Percentiles rank a stretch among this genome's conserved stretches.
phyloP scores from a whole-genome alignment of 495 filamentous ascomycete species.

The Neurospora sp. region DNA sequence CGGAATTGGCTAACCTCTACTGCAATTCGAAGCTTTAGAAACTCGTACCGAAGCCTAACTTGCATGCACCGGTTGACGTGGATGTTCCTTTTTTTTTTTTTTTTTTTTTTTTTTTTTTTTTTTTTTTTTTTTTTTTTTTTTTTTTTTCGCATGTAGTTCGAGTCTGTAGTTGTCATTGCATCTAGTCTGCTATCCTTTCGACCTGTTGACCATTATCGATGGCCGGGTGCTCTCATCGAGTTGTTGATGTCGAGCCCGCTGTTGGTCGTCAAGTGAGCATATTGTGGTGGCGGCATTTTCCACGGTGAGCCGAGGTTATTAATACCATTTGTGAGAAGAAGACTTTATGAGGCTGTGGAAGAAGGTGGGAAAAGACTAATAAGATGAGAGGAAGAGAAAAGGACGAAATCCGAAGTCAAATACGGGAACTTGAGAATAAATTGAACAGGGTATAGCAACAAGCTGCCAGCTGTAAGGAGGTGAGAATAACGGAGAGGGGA shows the following conservation, averaged over 20 bases:
- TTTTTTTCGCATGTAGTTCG: neutral
- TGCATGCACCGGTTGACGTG: neutral
- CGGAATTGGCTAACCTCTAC: neutral
- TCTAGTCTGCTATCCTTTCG: neutral
- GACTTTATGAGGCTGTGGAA: neutral
- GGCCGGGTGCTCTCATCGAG: neutral
- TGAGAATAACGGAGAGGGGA: neutral
- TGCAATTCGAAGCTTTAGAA: neutral
- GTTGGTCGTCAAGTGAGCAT: neutral
- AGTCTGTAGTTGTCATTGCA: neutral
- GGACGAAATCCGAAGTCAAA: neutral
- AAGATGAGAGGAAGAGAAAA: neutral
- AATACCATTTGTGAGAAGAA: neutral
- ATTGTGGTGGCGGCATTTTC: neutral
- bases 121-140: neutral
- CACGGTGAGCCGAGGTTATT: neutral
- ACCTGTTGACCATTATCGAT: neutral
- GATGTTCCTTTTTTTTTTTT: neutral
- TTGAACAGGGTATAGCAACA: neutral
- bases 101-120: too few species aligned
- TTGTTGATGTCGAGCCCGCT: neutral
- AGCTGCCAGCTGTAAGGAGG: neutral
- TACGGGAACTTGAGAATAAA: neutral
- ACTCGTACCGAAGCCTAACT: neutral
- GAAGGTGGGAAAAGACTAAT: neutral